phyloP scores from a whole-genome alignment of 495 filamentous ascomycete species.

The Tuber calosporum region DNA sequence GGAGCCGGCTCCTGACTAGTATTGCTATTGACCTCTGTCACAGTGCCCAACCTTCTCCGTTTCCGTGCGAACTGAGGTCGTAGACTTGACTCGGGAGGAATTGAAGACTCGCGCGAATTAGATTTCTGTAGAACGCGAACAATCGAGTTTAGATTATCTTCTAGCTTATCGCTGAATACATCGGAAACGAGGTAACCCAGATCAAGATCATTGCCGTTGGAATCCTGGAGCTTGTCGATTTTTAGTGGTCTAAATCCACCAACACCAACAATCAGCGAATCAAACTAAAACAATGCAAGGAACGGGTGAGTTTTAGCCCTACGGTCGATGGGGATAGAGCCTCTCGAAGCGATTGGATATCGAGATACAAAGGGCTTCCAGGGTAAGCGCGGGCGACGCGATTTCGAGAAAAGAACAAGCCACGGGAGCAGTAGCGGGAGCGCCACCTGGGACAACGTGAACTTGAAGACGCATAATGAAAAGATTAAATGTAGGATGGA shows the following conservation, averaged over 20 bases:
- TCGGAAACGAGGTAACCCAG: slow-evolving; percentile 34
- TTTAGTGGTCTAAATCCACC: slow-evolving; percentile 24
- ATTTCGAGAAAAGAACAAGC: slow-evolving; percentile 36
- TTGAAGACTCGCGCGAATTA: slow-evolving; percentile 22
- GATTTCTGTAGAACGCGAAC: slow-evolving; percentile 36
- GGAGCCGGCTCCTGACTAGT: slow-evolving; percentile 16
- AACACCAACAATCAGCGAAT: background rate
- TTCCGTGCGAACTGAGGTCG: slow-evolving; percentile 10
- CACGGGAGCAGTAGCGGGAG: slow-evolving; percentile 2
- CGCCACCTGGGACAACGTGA: slow-evolving; percentile 26
- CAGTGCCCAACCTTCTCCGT: slow-evolving; percentile 13
- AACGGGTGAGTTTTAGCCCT: slow-evolving; percentile 9
- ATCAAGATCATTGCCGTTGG: slow-evolving; percentile 38
- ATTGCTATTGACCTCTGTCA: slow-evolving; percentile 8
- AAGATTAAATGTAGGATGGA: background rate
- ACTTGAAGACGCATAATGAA: slow-evolving; percentile 38
- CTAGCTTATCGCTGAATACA: slow-evolving; percentile 38
- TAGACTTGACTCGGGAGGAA: slow-evolving; percentile 35
- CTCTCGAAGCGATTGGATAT: slow-evolving; percentile 30
- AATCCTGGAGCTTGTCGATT: slow-evolving; percentile 38
- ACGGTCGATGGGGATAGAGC: slow-evolving; percentile 39
- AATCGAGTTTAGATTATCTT: slow-evolving; percentile 23
- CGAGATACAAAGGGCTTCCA: slow-evolving; percentile 28
- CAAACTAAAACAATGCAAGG: background rate
- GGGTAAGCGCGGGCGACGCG: slow-evolving; percentile 27